Conservation (phyloP, 345 rosid genomes). For the Leavenworthia alabamica region DNA sequence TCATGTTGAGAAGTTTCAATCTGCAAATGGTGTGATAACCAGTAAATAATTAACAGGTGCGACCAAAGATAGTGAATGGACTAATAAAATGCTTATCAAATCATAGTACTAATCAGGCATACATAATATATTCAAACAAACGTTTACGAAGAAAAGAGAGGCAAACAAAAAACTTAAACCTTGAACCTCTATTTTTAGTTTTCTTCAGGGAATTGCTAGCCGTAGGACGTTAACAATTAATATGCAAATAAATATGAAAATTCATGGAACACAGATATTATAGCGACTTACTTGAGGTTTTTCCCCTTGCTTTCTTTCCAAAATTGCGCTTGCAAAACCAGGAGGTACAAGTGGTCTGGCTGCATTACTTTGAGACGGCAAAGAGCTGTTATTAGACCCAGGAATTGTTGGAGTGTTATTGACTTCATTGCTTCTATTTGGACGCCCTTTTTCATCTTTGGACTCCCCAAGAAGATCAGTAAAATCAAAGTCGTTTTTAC, state of each 20-base stretch:
- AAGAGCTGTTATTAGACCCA: slow-evolving; percentile 33
- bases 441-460: slow-evolving; percentile 48
- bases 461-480: slow-evolving; percentile 54
- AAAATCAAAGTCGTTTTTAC: slow-evolving; percentile 59
- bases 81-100: not conserved
- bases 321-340: slow-evolving; percentile 53
- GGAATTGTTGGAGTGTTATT: slow-evolving; percentile 27
- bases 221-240: not conserved
- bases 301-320: slow-evolving; percentile 47
- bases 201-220: not conserved
- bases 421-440: slow-evolving; percentile 37
- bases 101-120: not conserved
- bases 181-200: slow-evolving; percentile 1
- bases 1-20: slow-evolving; percentile 48
- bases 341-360: slow-evolving; percentile 97
- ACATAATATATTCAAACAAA: slow-evolving; percentile 1
- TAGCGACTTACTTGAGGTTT: slow-evolving; percentile 36
- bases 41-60: slow-evolving; percentile 10
- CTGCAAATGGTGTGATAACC: slow-evolving; percentile 37
- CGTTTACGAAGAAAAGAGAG: no score
- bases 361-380: slow-evolving; percentile 45
- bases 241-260: slow-evolving; percentile 4
- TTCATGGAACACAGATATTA: not conserved
- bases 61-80: not conserved
- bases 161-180: not conserved